Evolutionary conservation across 192 early-diverging fungal species (phyloP), one percentile per base, ranked within the genome.

Genomic region (Lunasporangiospora selenospora): DNA sequence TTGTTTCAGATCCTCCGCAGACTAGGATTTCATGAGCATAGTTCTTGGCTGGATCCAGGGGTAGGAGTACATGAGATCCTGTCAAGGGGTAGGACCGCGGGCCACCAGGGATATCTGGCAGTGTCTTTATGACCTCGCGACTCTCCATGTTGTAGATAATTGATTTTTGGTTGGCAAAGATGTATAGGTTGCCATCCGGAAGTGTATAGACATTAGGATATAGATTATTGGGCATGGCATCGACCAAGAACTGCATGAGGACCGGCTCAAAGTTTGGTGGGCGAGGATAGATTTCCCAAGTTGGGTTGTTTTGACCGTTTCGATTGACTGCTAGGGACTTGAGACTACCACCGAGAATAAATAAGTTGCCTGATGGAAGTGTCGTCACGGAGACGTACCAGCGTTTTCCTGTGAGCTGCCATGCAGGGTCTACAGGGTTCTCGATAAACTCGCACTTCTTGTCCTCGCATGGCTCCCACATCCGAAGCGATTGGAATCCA

Each of bases 31-130:
- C 75, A 10, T 81, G 77, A 2, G 59, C 64, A 45, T 87, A 86
- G 53, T 87, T 73, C 29, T 88, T 85, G n/a, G 57, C 56, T 1
- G 83, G 80, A 21, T 70, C 64, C 45, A 89, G 30, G 18, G 88
- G 85, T 16, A 89, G 65, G 66, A 89, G 67, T 1, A 81, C 56
- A 50, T 81, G 67, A 11, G 77, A 69, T 9, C 78, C 82, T 30
- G 87, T 87, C 48, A 82, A 63, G 19, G 87, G 87, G 62, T 88
- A 88, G 0, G 78, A 75, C 4, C 84, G 62, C 12, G 75, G 63
- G 1, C 55, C 48, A 23, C 77, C 84, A 9, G 78, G 76, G 13
- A 83, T 55, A 48, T 80, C 73, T 11, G 86, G 86, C 7, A 85
- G 59, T 8, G 33, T 66, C 30, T 37, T 53, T 18, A 81, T 36